Evolutionary conservation across 2,329 filamentous ascomycete genomes (phyloP).

Genomic region (Verruconis gallopava): DNA sequence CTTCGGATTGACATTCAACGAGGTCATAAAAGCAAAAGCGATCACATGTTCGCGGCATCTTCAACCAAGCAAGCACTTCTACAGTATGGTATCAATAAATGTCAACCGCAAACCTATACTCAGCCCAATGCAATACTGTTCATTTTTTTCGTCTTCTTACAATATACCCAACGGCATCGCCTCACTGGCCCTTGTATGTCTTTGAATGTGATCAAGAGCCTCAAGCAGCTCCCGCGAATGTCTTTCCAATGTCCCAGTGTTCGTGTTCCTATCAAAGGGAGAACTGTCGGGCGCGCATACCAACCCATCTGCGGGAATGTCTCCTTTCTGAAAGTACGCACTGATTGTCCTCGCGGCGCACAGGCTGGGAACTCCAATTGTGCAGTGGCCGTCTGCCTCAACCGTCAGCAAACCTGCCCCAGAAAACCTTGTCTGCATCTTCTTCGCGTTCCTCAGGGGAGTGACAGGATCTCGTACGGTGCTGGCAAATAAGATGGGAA

Average conservation of each 20-base stretch:
- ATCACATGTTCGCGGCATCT: no score
- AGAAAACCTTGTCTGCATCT: conserved; percentile 8
- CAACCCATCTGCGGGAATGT: conserved; percentile 31
- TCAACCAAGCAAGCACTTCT: no score
- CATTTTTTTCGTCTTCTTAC: no score
- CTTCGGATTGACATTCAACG: no score
- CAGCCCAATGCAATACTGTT: no score
- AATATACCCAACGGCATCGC: not conserved
- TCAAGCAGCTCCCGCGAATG: not conserved
- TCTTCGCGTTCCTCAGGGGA: conserved; percentile 17
- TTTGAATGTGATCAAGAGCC: not conserved
- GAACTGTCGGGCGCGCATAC: conserved; percentile 23
- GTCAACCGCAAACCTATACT: no score
- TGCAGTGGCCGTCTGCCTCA: conserved; percentile 34
- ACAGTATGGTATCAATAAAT: no score
- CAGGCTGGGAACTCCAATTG: conserved; percentile 21
- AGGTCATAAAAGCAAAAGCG: no score
- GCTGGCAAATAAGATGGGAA: conserved; percentile 20
- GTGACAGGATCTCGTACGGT: conserved; percentile 24
- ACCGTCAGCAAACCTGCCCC: conserved; percentile 24
- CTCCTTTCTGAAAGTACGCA: conserved; percentile 28
- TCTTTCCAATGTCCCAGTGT: not conserved
- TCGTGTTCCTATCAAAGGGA: conserved; percentile 7
- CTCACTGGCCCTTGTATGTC: no score
- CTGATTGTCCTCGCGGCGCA: conserved; percentile 24